Base-by-base conservation (phyloP, 345 rosid species). In the Corchorus capsularis region DNA sequence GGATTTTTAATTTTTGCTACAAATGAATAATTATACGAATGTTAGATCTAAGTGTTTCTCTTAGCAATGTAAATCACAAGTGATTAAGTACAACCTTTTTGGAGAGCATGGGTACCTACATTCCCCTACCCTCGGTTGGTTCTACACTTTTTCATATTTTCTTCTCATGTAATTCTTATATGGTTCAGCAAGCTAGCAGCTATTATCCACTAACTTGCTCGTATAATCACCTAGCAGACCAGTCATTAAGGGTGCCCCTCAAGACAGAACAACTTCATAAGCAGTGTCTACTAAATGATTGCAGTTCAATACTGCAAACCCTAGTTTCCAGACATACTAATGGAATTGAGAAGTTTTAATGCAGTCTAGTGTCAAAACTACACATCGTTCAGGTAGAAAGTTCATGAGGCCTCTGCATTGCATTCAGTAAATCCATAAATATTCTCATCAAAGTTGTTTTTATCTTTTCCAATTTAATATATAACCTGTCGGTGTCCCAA, bases 131-230 rank as follows among this genome's bases (percentile, higher is more conserved):
- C 0, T 20, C 46, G 11, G 17, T 66, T 46, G 45, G 2, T 49
- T 49, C 57, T 49, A 49, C 49, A 47, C 32, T 49, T 27, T 68
- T 68, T 69, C 72, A 50, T 27, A 32, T 49, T 69, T 47, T 46
- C 41, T 49, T 68, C 19, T 7, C 55, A 47, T 47, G 14, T 22
- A 22, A 15, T 49, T 68, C 13, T 27, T 15, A 41, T 37, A 27
- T 4, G 7, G 34, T 55, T 19, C 27, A 55, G 12, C 61, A 56
- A 56, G 61, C 61, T 20, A 56, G 12, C 11, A 55, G 60, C 60
- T 55, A 7, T 55, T n/a, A 55, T 56, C 61, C 34, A 5, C 61
- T 19, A 12, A 56, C 61, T 56, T 1, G 8, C 32, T 2, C 7
- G 8, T 56, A 19, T 22, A 11, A 20, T 5, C 62, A 20, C 35